Conservation (phyloP, 202 grass and related monocot genomes). For the Panicum hallii region DNA sequence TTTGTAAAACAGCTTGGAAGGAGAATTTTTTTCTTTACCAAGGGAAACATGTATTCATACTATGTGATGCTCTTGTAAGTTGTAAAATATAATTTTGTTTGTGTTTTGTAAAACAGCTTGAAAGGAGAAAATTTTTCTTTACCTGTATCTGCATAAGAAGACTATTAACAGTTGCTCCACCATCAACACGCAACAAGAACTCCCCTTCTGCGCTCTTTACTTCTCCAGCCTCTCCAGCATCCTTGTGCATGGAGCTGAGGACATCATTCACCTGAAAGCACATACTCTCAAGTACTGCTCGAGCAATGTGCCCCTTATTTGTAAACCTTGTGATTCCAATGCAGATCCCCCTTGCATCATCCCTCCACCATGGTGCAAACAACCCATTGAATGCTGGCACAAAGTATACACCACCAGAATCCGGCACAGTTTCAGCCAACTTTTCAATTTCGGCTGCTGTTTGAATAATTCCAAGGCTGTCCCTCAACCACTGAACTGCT, state of each 20-base stretch:
- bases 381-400: constrained; percentile 90
- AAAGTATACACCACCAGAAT: constrained; percentile 85
- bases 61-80: too few relatives aligned
- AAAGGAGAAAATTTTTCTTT: background rate
- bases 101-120: too few relatives aligned
- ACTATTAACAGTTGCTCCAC: constrained; percentile 85
- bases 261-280: constrained; percentile 99
- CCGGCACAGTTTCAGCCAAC: constrained; percentile 66
- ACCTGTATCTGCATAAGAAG: constrained; percentile 98
- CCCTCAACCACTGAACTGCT: constrained; percentile 93
- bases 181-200: constrained; percentile 86
- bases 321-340: constrained; percentile 92
- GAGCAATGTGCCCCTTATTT: constrained; percentile 77
- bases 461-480: constrained; percentile 74
- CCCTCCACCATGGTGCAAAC: constrained; percentile 96
- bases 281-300: constrained; percentile 88
- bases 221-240: constrained; percentile 67
- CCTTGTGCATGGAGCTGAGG: constrained; percentile 87
- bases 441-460: constrained; percentile 70
- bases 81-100: too few relatives aligned
- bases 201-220: constrained; percentile 56
- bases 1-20: background rate
- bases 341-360: constrained; percentile 77
- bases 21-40: too few relatives aligned
- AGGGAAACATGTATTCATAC: too few relatives aligned